phyloP scores from a whole-genome alignment of 257 asterid species.

The Ilex asprella region DNA sequence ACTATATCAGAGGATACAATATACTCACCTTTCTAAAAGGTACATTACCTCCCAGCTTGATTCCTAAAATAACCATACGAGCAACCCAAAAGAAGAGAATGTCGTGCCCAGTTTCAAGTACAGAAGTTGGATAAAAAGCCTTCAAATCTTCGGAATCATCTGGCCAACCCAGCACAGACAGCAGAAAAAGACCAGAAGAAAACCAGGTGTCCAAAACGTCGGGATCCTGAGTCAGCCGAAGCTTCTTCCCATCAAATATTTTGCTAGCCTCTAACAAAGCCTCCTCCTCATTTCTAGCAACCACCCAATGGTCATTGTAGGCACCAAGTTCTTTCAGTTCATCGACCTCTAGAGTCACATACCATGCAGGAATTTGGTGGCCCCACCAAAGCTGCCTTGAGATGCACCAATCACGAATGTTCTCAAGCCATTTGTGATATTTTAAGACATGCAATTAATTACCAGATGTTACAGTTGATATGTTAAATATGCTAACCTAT shows the following conservation, averaged over 20 bases:
- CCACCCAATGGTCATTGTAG: slow-evolving; percentile 70
- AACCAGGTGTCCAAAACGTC: slow-evolving; percentile 98
- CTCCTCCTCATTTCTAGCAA: slow-evolving; percentile 66
- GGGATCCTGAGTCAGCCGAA: slow-evolving; percentile 71
- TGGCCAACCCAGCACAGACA: slow-evolving; percentile 94
- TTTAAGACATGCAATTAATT: slow-evolving; percentile 1
- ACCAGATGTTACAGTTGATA: not conserved
- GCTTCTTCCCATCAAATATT: slow-evolving; percentile 51
- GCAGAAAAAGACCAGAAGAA: slow-evolving; percentile 88
- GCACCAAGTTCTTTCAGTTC: slow-evolving; percentile 65
- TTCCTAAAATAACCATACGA: slow-evolving; percentile 98
- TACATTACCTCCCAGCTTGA: slow-evolving; percentile 87
- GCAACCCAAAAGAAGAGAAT: slow-evolving; percentile 97
- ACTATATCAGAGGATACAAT: not conserved
- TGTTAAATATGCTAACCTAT: too few relatives aligned
- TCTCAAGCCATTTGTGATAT: slow-evolving; percentile 87
- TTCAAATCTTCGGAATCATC: slow-evolving; percentile 67
- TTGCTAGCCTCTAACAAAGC: slow-evolving; percentile 58
- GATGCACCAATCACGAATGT: slow-evolving; percentile 96
- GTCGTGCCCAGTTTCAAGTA: slow-evolving; percentile 94
- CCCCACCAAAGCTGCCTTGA: slow-evolving; percentile 99
- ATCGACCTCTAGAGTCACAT: slow-evolving; percentile 63
- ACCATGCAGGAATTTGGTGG: slow-evolving; percentile 93
- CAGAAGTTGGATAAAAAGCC: slow-evolving; percentile 85
- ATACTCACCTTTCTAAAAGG: slow-evolving; percentile 75